Evolutionary conservation across 2,329 filamentous ascomycete genomes (phyloP), one percentile per base, ranked within the genome.

Genomic region (Periconia sp.): DNA sequence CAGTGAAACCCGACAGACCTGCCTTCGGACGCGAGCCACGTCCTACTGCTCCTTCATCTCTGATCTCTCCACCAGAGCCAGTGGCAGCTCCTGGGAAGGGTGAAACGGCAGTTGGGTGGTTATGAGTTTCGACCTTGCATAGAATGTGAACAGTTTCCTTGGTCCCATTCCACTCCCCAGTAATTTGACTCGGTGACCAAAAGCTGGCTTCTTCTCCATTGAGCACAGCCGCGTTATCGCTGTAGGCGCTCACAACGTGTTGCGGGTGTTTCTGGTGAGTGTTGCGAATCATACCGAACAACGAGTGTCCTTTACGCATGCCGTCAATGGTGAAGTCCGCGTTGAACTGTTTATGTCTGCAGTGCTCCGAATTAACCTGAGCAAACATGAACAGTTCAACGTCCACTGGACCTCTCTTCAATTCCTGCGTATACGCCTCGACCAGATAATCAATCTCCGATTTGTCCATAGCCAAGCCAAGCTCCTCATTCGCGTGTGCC

Each of bases 351-450:
- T 97, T 96, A 71, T 88, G 85, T 54, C 85, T 77, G 69, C 85
- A 96, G 76, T 97, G 93, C 81, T 99, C 94, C 2, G 93, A 97
- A 79, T 97, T 97, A 72, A 99, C 93, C 77, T 99, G 94, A 15
- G 93, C 93, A 74, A 97, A 99, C 94, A 97, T 97, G 81, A 97
- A 97, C 19, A 97, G 82, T 77, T 99, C 94, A 43, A 97, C 90
- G 72, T 97, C 94, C 56, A 92, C 88, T 1, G 91, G 91, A 46
- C 83, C 79, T 37, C 86, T 79, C 57, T 85, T 83, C 17, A 87
- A 78, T 53, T 81, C 82, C 37, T 85, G 79, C 6, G 85, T 85
- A 74, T 91, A 94, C 41, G 88, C 87, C 62, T 92, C 86, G n/a
- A 96, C 90, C 40, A 99, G 82, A 69, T 99, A 97, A 55, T 96